phyloP scores from a whole-genome alignment of 768 basidiomycete genomes.

The Lactarius vividus region DNA sequence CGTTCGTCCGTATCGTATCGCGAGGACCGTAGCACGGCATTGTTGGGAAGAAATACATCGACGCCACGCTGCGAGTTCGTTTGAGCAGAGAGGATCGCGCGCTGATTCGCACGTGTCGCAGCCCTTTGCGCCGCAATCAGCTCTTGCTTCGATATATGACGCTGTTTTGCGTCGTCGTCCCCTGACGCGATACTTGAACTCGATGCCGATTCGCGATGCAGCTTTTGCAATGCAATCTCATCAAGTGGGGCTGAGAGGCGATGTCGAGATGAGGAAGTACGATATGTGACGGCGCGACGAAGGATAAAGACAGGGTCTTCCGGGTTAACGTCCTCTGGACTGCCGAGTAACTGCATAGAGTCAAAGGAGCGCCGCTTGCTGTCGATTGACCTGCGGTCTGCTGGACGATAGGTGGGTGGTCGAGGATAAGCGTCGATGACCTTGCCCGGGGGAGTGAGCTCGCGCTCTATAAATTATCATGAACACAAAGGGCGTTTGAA shows the following conservation, averaged over 20 bases:
- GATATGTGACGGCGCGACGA: slow-evolving; percentile 75
- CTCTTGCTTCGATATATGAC: slow-evolving; percentile 66
- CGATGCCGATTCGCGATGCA: slow-evolving; percentile 63
- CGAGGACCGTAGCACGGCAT: slow-evolving; percentile 81
- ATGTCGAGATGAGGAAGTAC: slow-evolving; percentile 65
- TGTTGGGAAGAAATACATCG: slow-evolving; percentile 84
- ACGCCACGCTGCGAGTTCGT: slow-evolving; percentile 83
- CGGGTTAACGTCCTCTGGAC: slow-evolving; percentile 66
- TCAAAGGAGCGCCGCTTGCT: slow-evolving; percentile 87
- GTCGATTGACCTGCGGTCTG: slow-evolving; percentile 57
- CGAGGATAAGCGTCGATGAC: slow-evolving; percentile 79
- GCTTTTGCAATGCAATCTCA: slow-evolving; percentile 73
- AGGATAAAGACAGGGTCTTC: slow-evolving; percentile 91
- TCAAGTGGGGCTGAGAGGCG: slow-evolving; percentile 76
- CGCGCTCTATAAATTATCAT: slow-evolving; percentile 53
- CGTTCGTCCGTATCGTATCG: slow-evolving; percentile 65
- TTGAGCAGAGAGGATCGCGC: slow-evolving; percentile 82
- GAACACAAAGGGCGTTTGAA: slow-evolving; percentile 2
- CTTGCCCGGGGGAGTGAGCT: slow-evolving; percentile 75
- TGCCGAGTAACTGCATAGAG: slow-evolving; percentile 66
- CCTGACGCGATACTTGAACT: slow-evolving; percentile 59
- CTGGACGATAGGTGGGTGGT: slow-evolving; percentile 67
- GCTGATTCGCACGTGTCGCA: slow-evolving; percentile 78
- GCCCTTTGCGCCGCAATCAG: slow-evolving; percentile 93
- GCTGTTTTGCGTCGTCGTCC: slow-evolving; percentile 41